phyloP scores from a whole-genome alignment of 306 rosid species.

The Sicyos baderoa region DNA sequence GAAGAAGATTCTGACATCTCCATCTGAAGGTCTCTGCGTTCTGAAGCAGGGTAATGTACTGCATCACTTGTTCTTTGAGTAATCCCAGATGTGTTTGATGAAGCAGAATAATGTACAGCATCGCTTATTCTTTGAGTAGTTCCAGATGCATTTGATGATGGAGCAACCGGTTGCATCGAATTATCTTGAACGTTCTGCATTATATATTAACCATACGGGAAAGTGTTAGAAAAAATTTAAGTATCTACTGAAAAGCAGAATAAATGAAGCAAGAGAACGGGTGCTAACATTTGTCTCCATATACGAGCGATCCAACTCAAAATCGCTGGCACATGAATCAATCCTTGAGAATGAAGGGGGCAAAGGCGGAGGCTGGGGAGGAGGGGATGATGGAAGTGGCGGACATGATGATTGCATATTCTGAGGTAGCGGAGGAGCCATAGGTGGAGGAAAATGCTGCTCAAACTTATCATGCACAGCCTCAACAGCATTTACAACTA shows the following conservation, averaged over 20 bases:
- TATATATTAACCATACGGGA: conserved; percentile 19
- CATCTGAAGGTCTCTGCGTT: conserved; percentile 55
- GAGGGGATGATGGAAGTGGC: conserved; percentile 68
- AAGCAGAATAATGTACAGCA: conserved; percentile 33
- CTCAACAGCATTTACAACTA: conserved; percentile 31
- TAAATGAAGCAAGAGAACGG: conserved; percentile 13
- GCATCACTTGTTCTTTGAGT: conserved; percentile 47
- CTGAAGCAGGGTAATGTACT: conserved; percentile 39
- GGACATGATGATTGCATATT: no score
- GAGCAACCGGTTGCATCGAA: conserved; percentile 36
- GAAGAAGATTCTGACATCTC: conserved; percentile 44
- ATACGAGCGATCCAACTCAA: conserved; percentile 57
- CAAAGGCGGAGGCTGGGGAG: conserved; percentile 52
- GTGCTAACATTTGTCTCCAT: conserved; percentile 48
- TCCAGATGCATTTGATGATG: conserved; percentile 45
- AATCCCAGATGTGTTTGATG: conserved; percentile 35
- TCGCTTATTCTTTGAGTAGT: conserved; percentile 43
- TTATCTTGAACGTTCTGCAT: conserved; percentile 46
- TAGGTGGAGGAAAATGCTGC: conserved; percentile 32
- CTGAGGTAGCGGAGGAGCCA: conserved; percentile 48
- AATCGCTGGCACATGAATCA: conserved; percentile 33
- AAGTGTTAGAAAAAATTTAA: conserved; percentile 13
- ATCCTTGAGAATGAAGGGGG: conserved; percentile 41
- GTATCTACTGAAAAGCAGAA: neutral
- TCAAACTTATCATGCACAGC: conserved; percentile 32